Evolutionary conservation across 1,284 basidiomycete species (phyloP).

Genomic region (Puccinia hordei): DNA sequence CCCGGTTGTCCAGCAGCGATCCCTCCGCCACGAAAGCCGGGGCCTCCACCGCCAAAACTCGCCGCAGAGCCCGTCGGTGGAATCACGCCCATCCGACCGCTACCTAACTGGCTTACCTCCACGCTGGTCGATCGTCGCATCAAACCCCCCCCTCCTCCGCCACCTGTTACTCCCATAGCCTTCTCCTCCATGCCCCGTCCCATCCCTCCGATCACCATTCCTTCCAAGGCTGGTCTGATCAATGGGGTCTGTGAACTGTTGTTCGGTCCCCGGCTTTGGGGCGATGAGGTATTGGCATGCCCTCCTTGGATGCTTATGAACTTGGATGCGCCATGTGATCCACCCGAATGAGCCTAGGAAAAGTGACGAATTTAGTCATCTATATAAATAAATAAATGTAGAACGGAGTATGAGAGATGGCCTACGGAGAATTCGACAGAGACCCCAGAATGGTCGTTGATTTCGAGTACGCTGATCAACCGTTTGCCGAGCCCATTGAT

Average conservation of each 20-base stretch:
- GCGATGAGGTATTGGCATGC: background rate
- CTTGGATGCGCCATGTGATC: conserved; percentile 21
- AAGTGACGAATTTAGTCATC: too few species aligned
- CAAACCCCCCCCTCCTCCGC: background rate
- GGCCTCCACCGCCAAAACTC: background rate
- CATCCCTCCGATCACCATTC: conserved; percentile 8
- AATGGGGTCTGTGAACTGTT: background rate
- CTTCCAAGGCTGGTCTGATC: background rate
- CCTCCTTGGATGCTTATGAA: conserved; percentile 38
- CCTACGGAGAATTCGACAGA: conserved; percentile 41
- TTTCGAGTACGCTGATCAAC: conserved; percentile 76
- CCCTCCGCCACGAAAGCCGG: conserved; percentile 1
- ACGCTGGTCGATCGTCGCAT: conserved; percentile 19
- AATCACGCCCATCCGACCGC: background rate
- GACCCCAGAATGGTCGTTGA: conserved; percentile 64
- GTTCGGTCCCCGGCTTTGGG: background rate
- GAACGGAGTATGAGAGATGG: too few species aligned
- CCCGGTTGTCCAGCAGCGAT: too few species aligned
- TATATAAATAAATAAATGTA: too few species aligned
- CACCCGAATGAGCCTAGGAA: conserved; percentile 26
- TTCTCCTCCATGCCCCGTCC: too few species aligned
- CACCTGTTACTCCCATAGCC: background rate
- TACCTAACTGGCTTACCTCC: conserved; percentile 1
- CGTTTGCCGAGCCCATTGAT: conserved; percentile 80
- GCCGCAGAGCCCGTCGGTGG: background rate